Evolutionary conservation across 2,329 filamentous ascomycete species (phyloP).

Genomic region (Sporothrix brasiliensis): DNA sequence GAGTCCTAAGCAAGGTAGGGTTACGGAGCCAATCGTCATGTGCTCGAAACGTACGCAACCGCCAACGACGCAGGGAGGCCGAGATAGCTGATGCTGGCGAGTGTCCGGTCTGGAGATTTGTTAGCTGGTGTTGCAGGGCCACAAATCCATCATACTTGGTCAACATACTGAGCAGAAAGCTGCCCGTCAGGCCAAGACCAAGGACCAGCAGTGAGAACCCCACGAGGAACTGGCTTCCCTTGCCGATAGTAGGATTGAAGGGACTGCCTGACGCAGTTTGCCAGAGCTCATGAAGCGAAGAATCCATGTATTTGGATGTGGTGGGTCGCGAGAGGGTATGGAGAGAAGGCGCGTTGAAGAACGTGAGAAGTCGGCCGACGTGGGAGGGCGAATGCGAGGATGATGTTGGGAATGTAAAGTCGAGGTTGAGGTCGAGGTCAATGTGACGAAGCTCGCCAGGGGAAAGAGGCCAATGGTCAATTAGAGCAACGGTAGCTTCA

Average conservation of each 20-base stretch:
- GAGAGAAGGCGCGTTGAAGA: not conserved
- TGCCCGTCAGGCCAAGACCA: constrained; percentile 71
- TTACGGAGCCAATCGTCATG: constrained; percentile 11
- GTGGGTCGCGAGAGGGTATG: not conserved
- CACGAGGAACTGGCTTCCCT: constrained; percentile 80
- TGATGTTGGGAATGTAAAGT: not conserved
- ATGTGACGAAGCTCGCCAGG: constrained; percentile 25
- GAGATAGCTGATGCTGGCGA: constrained; percentile 74
- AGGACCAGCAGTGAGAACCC: constrained; percentile 74
- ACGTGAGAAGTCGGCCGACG: not conserved
- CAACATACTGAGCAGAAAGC: constrained; percentile 79
- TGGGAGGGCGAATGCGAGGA: not conserved
- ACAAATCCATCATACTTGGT: not conserved
- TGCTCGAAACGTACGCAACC: constrained; percentile 70
- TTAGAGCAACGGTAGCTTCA: constrained; percentile 32
- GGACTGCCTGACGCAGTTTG: constrained; percentile 86
- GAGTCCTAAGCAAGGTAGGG: not conserved
- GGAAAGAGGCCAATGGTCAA: constrained; percentile 10
- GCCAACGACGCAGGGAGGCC: constrained; percentile 86
- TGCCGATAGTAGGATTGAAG: constrained; percentile 77
- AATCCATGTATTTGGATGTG: constrained; percentile 63
- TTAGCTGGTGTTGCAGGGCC: constrained; percentile 29
- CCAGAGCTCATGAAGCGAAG: constrained; percentile 87
- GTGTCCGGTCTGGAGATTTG: constrained; percentile 69
- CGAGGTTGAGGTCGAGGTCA: not conserved